Conservation (phyloP, 495 filamentous ascomycete genomes). For the Lophium mytilinum region DNA sequence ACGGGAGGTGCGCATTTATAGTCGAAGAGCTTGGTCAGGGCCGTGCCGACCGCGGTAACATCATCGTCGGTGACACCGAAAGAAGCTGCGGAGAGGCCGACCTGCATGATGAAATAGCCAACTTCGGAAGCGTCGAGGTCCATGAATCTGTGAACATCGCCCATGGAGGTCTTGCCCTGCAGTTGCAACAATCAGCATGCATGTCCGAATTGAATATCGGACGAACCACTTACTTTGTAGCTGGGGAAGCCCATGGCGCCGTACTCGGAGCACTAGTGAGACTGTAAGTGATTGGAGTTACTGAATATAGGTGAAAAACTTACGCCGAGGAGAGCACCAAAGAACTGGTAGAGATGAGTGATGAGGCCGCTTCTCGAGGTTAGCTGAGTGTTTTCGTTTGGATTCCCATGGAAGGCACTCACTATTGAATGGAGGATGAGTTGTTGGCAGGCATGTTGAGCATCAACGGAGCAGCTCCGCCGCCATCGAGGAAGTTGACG, state of each 20-base stretch:
- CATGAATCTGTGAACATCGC: slow-evolving; percentile 50
- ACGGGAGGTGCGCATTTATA: slow-evolving; percentile 37
- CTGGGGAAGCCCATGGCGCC: slow-evolving; percentile 37
- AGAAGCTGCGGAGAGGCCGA: slow-evolving; percentile 41
- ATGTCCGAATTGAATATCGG: too few species aligned
- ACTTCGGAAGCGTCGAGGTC: slow-evolving; percentile 40
- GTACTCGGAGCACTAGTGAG: slow-evolving; percentile 34
- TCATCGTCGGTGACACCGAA: slow-evolving; percentile 44
- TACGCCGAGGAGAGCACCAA: slow-evolving; percentile 41
- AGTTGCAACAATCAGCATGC: too few species aligned
- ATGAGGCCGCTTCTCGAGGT: slow-evolving; percentile 37
- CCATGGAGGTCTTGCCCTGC: slow-evolving; percentile 39
- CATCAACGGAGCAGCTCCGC: slow-evolving; percentile 43
- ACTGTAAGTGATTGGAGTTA: not conserved
- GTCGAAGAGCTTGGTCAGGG: slow-evolving; percentile 39
- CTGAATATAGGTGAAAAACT: not conserved
- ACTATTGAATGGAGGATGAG: slow-evolving; percentile 45
- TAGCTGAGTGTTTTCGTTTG: not conserved
- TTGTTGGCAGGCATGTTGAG: slow-evolving; percentile 42
- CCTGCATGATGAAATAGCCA: slow-evolving; percentile 48
- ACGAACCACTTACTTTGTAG: too few species aligned
- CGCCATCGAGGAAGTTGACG: slow-evolving; percentile 49
- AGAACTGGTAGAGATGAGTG: slow-evolving; percentile 50
- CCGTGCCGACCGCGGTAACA: slow-evolving; percentile 32
- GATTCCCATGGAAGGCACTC: slow-evolving; percentile 13